Base-by-base conservation (phyloP, 495 filamentous ascomycete genomes). In the Cryomyces minteri region DNA sequence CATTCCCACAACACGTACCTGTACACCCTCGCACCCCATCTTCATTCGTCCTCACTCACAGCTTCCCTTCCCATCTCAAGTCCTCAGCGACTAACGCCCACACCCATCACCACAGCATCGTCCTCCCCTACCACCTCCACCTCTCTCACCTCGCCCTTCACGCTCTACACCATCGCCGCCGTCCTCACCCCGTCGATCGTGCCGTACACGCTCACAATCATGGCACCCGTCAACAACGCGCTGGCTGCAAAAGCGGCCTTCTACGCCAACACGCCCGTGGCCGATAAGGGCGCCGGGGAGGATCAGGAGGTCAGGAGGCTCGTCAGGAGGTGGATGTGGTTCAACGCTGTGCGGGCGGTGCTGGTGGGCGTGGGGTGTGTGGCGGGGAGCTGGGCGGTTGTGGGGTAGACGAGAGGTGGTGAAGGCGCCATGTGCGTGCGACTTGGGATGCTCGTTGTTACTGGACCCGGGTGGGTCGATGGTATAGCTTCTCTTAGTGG, bases 161-260 rank as follows among this genome's bases (percentile, higher is more conserved):
- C 34, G 12, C 38, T 50, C 43, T 50, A 50, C 39, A 32, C 37
- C 2, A 18, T 42, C 10, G 48, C 48, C 18, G 48, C 43, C 11
- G 43, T 42, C 10, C 18, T 29, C 5, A 28, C 46, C n/a, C 37
- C 39, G 4, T 12, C 31, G 6, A 50, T 50, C 31, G 32, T 50
- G 38, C 48, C 48, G 12, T 50, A 41, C 28, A 50, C 48, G 28
- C 9, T 50, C 4, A 4, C 37, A 4, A 28, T 34, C 31, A 50
- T 50, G 48, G n/a, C 41, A n/a, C 47, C 47, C 7, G 40, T 32
- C 33, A 50, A 50, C 38, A 8, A 18, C 5, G 12, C 29, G n/a
- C 31, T 50, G 38, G 31, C 14, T 6, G 36, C 10, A 6, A 36
- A 47, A 31, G 48, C 36, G 38, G 31, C 9, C 11, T 14, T 38